Base-by-base conservation (phyloP, 768 basidiomycete genomes). In the Phlebiopsis gigantea region DNA sequence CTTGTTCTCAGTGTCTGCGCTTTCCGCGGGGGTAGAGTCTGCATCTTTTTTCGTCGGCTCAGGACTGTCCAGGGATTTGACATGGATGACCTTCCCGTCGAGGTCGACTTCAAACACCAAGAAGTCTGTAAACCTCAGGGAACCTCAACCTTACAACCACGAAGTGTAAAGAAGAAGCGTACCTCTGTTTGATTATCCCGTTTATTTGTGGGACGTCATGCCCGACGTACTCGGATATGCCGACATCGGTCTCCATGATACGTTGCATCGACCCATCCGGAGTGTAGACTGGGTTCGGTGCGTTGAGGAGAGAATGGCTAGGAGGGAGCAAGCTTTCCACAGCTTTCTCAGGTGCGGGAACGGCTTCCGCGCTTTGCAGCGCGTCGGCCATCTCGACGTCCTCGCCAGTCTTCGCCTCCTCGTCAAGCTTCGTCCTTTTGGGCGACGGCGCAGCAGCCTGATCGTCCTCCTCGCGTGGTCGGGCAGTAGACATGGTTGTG, bases 161-260 rank as follows among this genome's bases (percentile, higher is more conserved):
- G 46, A 26, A 21, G 31, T 47, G 29, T 24, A 28, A 17, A 29
- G 57, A 28, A 42, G 30, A 19, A 12, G 66, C 80, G 59, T 57
- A 93, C 95, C 96, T 79, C 74, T 98, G 96, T 72, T 98, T 98
- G 71, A 98, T 98, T 65, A 98, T 96, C 4, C 92, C 96, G 51
- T 86, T 80, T 61, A 98, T 84, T 66, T 82, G 81, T 3, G 85
- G 79, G 22, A 88, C 79, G 57, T 81, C 82, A 10, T 76, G 76
- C 19, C 82, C 81, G 61, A 94, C 80, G 69, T 94, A 96, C 67
- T 92, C 87, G 4, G 90, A 88, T 42, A 98, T 95, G 1, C 94
- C 94, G 29, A 97, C 94, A 67, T 96, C 86, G 5, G 78, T 76
- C 68, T 97, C 93, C 60, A 75, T 69, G 28, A 84, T 67, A 53